Base-by-base conservation (phyloP, 768 basidiomycete species). In the Cystobasidium tubakii region DNA sequence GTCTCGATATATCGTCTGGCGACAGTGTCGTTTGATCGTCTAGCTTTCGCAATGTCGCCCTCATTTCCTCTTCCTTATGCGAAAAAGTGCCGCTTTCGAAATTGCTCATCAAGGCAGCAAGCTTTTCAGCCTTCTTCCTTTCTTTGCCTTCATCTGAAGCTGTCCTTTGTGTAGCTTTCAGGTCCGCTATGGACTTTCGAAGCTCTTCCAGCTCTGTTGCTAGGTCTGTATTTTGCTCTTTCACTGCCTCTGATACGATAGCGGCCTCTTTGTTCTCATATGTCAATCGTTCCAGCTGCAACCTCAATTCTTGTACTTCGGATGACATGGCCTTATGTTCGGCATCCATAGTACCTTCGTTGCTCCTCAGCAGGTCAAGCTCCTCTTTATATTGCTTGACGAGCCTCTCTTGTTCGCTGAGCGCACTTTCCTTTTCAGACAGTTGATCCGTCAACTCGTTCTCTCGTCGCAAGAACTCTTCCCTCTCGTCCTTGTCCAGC, bases 31-130 rank as follows among this genome's bases (percentile, higher is more conserved):
- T 81, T 69, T 85, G 82, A 0, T 84, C 86, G 79, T 95, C 92
- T 77, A 96, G 84, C 80, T 93, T 94, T 15, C 86, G 84, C 74
- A 96, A 84, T 66, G 92, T 86, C 62, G 88, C 86, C 75, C 93
- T 88, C 79, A 96, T 85, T 77, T 92, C 90, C 78, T 95, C 92
- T 81, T 95, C 92, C 84, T 92, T 93, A 84, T 95, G 92, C 70
- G 92, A 93, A 82, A 93, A 90, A 1, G 89, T 88, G n/a, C 90
- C 91, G 84, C 90, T 86, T 82, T 98, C 94, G 77, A 99, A 95
- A 82, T 95, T 94, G 73, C 95, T 92, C 95, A 99, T 97, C 92
- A 99, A 96, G 77, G 93, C 84, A 10, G 92, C 93, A 90, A 99
- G 91, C 86, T 97, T 97, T 84, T 98, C 95, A 79, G 95, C 92